Conservation (phyloP, 1,139 yeast species). For the Hansenula lynferdii region DNA sequence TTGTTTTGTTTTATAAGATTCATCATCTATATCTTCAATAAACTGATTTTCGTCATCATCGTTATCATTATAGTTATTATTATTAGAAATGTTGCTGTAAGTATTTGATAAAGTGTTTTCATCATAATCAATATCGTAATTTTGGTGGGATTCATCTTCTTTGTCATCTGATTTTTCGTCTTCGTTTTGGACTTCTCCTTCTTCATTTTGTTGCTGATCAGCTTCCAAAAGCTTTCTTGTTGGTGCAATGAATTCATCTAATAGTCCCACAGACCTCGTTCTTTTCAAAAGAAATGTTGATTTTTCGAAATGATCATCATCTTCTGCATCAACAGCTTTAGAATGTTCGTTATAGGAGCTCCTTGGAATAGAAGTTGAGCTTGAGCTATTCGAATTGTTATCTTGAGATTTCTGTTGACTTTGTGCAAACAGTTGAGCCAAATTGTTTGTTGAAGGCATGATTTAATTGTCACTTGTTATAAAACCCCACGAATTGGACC, state of each 20-base stretch:
- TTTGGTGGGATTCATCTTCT: neutral
- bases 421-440: constrained; percentile 20
- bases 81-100: constrained; percentile 3
- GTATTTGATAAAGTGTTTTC: constrained; percentile 5
- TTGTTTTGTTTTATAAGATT: neutral
- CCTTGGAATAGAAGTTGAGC: neutral
- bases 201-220: constrained; percentile 7
- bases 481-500: too few species aligned
- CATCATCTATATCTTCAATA: constrained; percentile 21
- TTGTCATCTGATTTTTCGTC: neutral
- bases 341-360: constrained; percentile 34
- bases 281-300: constrained; percentile 76
- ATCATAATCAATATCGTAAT: constrained; percentile 9
- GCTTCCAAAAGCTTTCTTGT: constrained; percentile 28
- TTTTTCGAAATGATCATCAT: constrained; percentile 66
- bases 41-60: constrained; percentile 19
- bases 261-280: constrained; percentile 77
- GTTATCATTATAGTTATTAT: constrained; percentile 10
- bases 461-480: too few species aligned
- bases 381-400: too few species aligned
- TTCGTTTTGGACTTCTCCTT: neutral
- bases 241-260: constrained; percentile 63
- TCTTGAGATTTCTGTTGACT: constrained; percentile 1
- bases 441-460: constrained; percentile 17
- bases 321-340: constrained; percentile 63